Conservation (phyloP, 352 stramenopile species). For the Aphanomyces invadans region DNA sequence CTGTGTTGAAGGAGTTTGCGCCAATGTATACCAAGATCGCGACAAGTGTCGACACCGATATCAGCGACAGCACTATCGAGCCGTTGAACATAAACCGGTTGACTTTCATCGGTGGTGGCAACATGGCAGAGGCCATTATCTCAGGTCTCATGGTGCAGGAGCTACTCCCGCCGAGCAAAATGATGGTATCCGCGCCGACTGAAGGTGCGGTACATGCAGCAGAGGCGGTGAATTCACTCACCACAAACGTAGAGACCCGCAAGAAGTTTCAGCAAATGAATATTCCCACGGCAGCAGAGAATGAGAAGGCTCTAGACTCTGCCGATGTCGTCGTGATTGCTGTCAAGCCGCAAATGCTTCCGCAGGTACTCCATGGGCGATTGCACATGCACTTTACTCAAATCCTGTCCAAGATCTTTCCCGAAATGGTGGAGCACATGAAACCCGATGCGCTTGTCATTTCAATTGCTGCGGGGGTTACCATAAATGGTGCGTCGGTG, state of each 20-base stretch:
- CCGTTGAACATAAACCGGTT: conserved; percentile 44
- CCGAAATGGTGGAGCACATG: conserved; percentile 51
- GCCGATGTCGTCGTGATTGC: conserved; percentile 90
- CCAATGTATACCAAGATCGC: conserved; percentile 17
- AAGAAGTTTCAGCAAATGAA: conserved; percentile 51
- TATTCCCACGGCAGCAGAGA: conserved; percentile 54
- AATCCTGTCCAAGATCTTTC: too few species aligned
- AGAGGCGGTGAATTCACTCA: neutral
- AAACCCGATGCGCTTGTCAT: conserved; percentile 58
- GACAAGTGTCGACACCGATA: neutral
- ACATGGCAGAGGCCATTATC: conserved; percentile 87
- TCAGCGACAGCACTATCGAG: neutral
- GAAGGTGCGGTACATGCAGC: conserved; percentile 29
- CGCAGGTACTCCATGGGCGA: conserved; percentile 71
- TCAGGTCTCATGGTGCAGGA: conserved; percentile 65
- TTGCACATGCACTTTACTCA: too few species aligned
- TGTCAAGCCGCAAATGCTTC: conserved; percentile 93
- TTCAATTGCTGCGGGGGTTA: conserved; percentile 77
- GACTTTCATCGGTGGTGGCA: conserved; percentile 79
- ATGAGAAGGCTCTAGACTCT: conserved; percentile 50
- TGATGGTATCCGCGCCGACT: conserved; percentile 78
- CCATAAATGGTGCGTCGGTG: conserved; percentile 40
- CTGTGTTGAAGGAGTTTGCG: conserved; percentile 15
- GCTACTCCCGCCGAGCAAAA: conserved; percentile 49
- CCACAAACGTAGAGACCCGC: conserved; percentile 34